These are phyloP conservation scores for Sphaerulina populicola DNA, from an alignment of 2,329 filamentous ascomycete genomes.

Conservation along the genomic window DNA sequence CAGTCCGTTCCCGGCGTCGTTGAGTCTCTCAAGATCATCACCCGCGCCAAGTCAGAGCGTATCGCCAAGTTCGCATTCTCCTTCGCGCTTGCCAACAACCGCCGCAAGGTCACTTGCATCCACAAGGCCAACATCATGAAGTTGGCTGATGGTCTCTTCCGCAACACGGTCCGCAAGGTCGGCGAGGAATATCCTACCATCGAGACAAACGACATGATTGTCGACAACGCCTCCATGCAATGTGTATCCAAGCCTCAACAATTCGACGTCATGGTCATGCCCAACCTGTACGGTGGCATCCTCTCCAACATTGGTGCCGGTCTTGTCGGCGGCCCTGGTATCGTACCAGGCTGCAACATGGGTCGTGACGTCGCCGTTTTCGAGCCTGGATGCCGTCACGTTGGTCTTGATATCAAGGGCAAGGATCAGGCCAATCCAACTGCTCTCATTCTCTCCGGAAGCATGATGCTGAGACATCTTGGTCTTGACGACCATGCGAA, in stretches of 20 bases:
- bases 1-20: conserved; percentile 94
- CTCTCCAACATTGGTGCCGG: conserved; percentile 97
- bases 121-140: conserved; percentile 99
- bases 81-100: conserved; percentile 96
- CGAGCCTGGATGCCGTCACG: conserved; percentile 97
- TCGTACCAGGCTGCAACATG: conserved; percentile 99
- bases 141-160: conserved; percentile 96
- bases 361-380: conserved; percentile 96
- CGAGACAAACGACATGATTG: conserved; percentile 98
- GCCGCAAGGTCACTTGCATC: conserved; percentile 98
- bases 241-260: conserved; percentile 92
- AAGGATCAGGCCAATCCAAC: conserved; percentile 99
- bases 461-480: conserved; percentile 95
- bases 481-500: conserved; percentile 97
- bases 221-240: conserved; percentile 99
- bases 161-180: conserved; percentile 88
- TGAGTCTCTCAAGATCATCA: conserved; percentile 99
- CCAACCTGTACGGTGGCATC: conserved; percentile 97
- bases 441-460: conserved; percentile 85
- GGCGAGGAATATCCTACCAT: conserved; percentile 93
- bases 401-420: conserved; percentile 98
- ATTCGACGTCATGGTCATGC: conserved; percentile 99
- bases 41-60: conserved; percentile 95
- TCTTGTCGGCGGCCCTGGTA: conserved; percentile 90
- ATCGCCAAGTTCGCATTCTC: conserved; percentile 98